phyloP scores from a whole-genome alignment of 331 rosid genomes.

The Acacia concinna region DNA sequence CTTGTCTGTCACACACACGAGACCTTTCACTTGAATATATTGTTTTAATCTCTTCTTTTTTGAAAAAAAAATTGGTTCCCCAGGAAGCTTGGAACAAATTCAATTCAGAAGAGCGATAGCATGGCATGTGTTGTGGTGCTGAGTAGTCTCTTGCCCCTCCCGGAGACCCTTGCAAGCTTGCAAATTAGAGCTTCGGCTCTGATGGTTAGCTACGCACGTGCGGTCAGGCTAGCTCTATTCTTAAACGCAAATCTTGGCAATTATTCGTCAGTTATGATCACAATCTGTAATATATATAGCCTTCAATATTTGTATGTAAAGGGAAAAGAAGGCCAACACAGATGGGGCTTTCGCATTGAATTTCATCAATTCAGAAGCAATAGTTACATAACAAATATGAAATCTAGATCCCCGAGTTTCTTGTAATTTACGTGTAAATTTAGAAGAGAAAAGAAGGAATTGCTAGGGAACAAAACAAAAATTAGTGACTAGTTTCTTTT shows the following conservation, averaged over 20 bases:
- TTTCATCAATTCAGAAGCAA: constrained; percentile 27
- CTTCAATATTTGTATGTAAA: constrained; percentile 26
- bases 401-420: not conserved
- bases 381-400: constrained; percentile 27
- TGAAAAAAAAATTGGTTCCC: constrained; percentile 3
- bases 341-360: constrained; percentile 2
- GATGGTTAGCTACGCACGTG: constrained; percentile 7
- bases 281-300: constrained; percentile 19
- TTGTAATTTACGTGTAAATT: not conserved
- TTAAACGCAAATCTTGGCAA: constrained; percentile 20
- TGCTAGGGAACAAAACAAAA: not conserved
- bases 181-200: not conserved
- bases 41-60: not conserved
- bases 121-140: constrained; percentile 1
- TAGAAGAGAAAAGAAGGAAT: not conserved
- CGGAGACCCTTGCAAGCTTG: not conserved
- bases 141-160: constrained; percentile 1
- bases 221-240: not conserved
- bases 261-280: constrained; percentile 28
- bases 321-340: constrained; percentile 16
- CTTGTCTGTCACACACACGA: no score
- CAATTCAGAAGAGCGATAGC: constrained; percentile 81
- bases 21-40: not conserved
- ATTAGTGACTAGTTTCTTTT: not conserved
- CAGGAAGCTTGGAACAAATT: constrained; percentile 94